Conservation (phyloP, 75 land plant genomes). For the Pinus taeda region DNA sequence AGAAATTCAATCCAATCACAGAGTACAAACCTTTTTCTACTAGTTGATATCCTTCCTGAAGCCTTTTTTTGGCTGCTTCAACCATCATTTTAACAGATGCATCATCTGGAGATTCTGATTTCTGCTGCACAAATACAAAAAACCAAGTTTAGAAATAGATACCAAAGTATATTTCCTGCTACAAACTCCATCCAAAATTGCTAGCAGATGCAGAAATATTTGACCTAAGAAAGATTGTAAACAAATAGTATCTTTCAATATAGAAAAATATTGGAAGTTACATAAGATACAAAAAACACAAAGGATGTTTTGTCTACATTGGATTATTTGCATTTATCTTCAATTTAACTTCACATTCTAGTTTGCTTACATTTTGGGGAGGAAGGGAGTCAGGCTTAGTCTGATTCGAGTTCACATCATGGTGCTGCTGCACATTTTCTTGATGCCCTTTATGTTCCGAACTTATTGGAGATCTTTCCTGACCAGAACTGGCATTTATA, state of each 20-base stretch:
- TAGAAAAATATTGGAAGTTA: neutral
- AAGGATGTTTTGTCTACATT: neutral
- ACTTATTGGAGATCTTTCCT: conserved; percentile 20
- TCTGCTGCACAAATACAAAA: conserved; percentile 20
- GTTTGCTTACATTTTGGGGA: conserved; percentile 1
- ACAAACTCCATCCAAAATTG: neutral
- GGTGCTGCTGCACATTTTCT: neutral
- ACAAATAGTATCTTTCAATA: neutral
- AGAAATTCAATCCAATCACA: neutral
- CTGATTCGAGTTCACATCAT: conserved; percentile 12
- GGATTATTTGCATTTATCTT: neutral
- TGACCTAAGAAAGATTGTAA: neutral
- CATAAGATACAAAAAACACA: neutral
- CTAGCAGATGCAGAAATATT: neutral
- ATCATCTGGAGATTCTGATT: conserved; percentile 27
- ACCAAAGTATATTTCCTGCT: neutral
- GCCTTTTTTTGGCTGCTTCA: conserved; percentile 73
- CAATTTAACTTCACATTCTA: neutral
- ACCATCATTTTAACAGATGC: conserved; percentile 33
- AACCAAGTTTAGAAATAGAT: neutral
- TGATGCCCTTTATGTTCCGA: neutral
- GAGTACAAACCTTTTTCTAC: conserved; percentile 60
- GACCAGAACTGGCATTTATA: no score
- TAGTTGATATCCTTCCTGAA: conserved; percentile 79
- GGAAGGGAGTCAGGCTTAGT: neutral